Base-by-base conservation (phyloP, 192 early-diverging fungal species). In the Podila horticola region DNA sequence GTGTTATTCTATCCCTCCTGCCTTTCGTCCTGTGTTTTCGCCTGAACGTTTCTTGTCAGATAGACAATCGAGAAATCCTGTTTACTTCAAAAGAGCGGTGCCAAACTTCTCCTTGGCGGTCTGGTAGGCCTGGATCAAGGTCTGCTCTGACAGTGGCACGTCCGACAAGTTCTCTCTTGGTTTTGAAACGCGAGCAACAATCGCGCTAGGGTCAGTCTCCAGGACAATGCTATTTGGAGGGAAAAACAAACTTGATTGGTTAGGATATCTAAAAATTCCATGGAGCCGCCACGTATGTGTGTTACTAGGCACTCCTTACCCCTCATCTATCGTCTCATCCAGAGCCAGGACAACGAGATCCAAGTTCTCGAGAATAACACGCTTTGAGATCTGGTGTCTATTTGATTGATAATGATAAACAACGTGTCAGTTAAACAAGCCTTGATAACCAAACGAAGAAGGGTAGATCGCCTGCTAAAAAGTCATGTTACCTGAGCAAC, bases 271-370 rank as follows among this genome's bases (percentile, higher is more conserved):
- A 68, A 33, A 59, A 28, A 29, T 28, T 6, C n/a, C 10, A 57
- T 15, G 45, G 28, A 24, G 1, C 19, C 49, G 50, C 28, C 26
- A 45, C 20, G n/a, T 36, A 26, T 26, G 45, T 45, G 29, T 31
- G 30, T 30, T 41, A 28, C 11, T 64, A 11, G 11, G 24, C 26
- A 26, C 29, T 31, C 31, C 60, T 75, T 88, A 95, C 94, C 94
- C 97, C 71, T 97, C 95, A 82, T 99, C 97, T 31, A 99, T 91
- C 41, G 94, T 92, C 75, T 99, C 97, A 84, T 99, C 97, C 50
- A 99, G 82, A 5, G 93, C 92, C 38, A 99, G 89, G 52, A 95
- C 90, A 0, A 97, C 94, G 65, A 97, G 87, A 86, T 99, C 97
- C 41, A 96, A 85, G 85, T 95, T 95, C 77, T 98, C 95, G 68